These are phyloP conservation scores for Edaphochlamys debaryana DNA, from an alignment of 139 green algal species.

Conservation along the genomic window DNA sequence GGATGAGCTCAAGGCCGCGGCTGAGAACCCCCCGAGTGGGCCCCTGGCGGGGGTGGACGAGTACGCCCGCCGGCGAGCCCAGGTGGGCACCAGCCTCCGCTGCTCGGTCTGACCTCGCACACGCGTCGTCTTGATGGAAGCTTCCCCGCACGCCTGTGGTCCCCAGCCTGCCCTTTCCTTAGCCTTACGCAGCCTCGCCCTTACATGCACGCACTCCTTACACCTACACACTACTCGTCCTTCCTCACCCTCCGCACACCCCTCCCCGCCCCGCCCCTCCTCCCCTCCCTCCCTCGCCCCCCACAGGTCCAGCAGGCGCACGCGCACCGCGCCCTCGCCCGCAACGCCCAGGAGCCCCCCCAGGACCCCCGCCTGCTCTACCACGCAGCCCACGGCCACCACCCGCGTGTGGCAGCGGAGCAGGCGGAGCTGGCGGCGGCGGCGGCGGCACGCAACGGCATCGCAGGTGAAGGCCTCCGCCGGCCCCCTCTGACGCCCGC, in stretches of 20 bases:
- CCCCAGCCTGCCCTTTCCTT: too few species aligned
- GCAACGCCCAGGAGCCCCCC: neutral
- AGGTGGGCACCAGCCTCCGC: too few species aligned
- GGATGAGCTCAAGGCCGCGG: neutral
- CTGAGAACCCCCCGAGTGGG: neutral
- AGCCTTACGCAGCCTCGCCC: too few species aligned
- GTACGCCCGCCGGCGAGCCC: neutral
- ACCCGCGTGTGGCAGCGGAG: neutral
- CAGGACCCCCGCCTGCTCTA: neutral
- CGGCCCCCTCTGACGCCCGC: too few species aligned
- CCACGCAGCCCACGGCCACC: neutral
- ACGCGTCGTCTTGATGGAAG: too few species aligned
- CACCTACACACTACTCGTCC: too few species aligned
- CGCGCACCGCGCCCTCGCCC: slow-evolving; percentile 1
- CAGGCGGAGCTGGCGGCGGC: neutral
- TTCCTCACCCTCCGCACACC: too few species aligned
- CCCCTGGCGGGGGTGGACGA: slow-evolving; percentile 1
- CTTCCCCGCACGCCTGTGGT: too few species aligned
- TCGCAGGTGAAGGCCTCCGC: too few species aligned
- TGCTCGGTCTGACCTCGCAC: too few species aligned
- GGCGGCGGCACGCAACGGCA: neutral
- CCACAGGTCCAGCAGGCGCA: slow-evolving; percentile 1
- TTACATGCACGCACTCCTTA: too few species aligned
- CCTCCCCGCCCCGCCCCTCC: too few species aligned
- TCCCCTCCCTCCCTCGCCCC: neutral